Evolutionary conservation across 768 basidiomycete genomes (phyloP), one percentile per base, ranked within the genome.

Genomic region (Tylopilus plumbeoviolaceoides): DNA sequence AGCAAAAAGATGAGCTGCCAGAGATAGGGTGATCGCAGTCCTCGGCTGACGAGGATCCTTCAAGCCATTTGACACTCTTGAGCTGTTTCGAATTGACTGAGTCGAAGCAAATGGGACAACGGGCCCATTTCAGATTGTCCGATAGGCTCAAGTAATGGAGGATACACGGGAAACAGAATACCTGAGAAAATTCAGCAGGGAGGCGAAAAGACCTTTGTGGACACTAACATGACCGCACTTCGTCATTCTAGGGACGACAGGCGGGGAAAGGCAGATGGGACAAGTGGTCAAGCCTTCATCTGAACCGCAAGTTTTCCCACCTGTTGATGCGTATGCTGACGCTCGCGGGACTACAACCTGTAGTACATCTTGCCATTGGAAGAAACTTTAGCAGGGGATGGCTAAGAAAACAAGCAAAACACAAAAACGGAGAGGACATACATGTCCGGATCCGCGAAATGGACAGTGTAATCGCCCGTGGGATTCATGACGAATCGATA

Each of bases 371-470:
- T 89, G 82, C 93, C 94, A 97, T 75, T 94, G 91, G 69, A 95
- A 91, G 74, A 88, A 94, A 63, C 94, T 97, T 55, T 5, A 14
- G 14, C 14, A 41, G 27, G 15, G n/a, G 2, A 41, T 7, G 18
- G 9, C 55, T 41, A 49, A 50, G 51, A 51, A 35, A 41, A 42
- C 7, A 40, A 20, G 23, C 7, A 25, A n/a, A 20, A 40, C 11
- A 44, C 18, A 27, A 36, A n/a, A 18, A 41, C 10, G 8, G 7
- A 48, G 43, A 55, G 42, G 56, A 76, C 90, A 64, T 70, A 89
- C 89, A 98, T 95, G 71, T 99, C 97, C 31, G 97, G 93, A 70
- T 98, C 95, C 39, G 92, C 93, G 66, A 98, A 95, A 70, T 97
- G 94, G 7, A 89, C 95, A 17, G 94, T 91, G 66, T 97, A 95